Base-by-base conservation (phyloP, 306 rosid genomes). In the Cercis canadensis region DNA sequence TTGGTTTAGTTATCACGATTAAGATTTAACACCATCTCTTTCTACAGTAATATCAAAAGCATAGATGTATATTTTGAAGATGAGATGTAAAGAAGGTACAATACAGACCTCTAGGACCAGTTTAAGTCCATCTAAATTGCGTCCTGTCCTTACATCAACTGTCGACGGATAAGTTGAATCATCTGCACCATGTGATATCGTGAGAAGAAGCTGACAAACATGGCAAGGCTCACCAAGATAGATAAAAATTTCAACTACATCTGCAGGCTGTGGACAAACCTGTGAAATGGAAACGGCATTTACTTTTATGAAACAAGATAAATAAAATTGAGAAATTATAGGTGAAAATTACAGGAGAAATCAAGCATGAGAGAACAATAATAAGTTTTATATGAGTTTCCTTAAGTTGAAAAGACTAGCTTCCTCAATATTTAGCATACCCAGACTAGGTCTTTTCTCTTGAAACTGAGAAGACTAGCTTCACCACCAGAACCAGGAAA, bases 181-280 rank as follows among this genome's bases (percentile, higher is more conserved):
- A 87, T 95, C 96, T 77, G 88, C 96, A 64, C 97, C 96, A 72
- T 95, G 99, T 82, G 96, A 85, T 87, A 95, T 85, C 61, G 96
- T 95, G 90, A 95, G 99, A 91, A 95, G 99, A 83, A 95, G 92
- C 84, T 95, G 97, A 78, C 97, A 91, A 74, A 86, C 96, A 87
- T 91, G 96, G 82, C 99, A 89, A 74, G 99, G 99, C 87, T 91
- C 96, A 50, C 89, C 94, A 57, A 95, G 96, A 88, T 87, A 91
- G 76, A 95, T 89, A 83, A 89, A 91, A 73, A 95, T 81, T 67
- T 95, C 97, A 73, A 95, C 84, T 67, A 88, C 96, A 63, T 95
- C 99, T 11, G 96, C 94, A 59, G 87, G 86, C 87, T 89, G 90
- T 37, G 92, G 89, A 75, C 88, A 95, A 83, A 91, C 87, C 99